phyloP scores from a whole-genome alignment of 164 flowering plant genomes.

The Piper betle region DNA sequence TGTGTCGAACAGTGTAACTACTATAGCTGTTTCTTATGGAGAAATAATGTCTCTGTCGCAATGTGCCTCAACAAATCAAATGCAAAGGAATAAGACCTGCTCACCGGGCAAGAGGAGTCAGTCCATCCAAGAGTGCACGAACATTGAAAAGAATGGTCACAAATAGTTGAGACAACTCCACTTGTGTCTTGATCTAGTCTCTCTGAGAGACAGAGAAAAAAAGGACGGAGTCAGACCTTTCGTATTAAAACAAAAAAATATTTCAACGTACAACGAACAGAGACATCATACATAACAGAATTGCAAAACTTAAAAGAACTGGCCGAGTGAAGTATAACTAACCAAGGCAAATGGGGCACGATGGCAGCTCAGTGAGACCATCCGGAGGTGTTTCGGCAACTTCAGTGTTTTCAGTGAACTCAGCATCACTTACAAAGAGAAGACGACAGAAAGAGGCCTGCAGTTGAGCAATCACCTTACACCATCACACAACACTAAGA shows the following conservation, averaged over 20 bases:
- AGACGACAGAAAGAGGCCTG: conserved; percentile 86
- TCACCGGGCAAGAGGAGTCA: conserved; percentile 76
- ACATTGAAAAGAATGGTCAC: conserved; percentile 94
- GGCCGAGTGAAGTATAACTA: conserved; percentile 5
- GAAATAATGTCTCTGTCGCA: neutral
- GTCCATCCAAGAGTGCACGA: conserved; percentile 87
- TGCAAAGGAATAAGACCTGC: conserved; percentile 4
- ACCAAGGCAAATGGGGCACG: conserved; percentile 95
- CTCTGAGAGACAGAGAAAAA: conserved; percentile 32
- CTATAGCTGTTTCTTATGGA: too few species aligned
- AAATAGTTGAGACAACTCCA: conserved; percentile 66
- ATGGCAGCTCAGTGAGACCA: conserved; percentile 72
- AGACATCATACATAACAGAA: neutral
- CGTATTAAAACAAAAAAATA: too few species aligned
- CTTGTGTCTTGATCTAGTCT: conserved; percentile 91
- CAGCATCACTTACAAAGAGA: conserved; percentile 42
- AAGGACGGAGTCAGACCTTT: neutral
- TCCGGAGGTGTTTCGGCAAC: conserved; percentile 48
- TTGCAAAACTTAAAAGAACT: neutral
- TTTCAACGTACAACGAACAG: neutral
- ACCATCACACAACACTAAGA: neutral
- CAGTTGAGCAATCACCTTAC: neutral
- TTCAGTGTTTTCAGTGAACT: conserved; percentile 46
- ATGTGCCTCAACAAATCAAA: neutral
- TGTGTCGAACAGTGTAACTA: too few species aligned